These are phyloP conservation scores for Rhizopus stolonifer DNA, from an alignment of 371 early-diverging fungal species.

Conservation along the genomic window DNA sequence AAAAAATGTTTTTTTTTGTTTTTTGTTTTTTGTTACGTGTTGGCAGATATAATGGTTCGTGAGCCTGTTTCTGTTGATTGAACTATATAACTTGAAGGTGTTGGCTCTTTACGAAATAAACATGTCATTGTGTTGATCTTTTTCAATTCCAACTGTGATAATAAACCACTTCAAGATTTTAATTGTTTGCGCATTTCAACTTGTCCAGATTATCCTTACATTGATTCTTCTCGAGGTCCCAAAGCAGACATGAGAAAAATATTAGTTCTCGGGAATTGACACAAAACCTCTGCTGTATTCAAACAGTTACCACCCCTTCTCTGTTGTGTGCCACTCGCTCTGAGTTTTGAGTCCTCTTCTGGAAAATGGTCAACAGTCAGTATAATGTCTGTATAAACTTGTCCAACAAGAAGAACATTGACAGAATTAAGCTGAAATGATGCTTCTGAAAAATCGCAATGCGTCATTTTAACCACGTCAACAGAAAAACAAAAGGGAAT, in stretches of 20 bases:
- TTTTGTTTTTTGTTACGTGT: conserved; percentile 25
- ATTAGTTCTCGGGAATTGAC: conserved; percentile 39
- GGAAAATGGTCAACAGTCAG: conserved; percentile 55
- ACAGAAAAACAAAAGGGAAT: too few relatives aligned
- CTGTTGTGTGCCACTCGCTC: conserved; percentile 54
- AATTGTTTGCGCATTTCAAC: too few relatives aligned
- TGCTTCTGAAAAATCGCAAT: not conserved
- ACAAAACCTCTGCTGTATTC: conserved; percentile 59
- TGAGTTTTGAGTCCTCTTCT: conserved; percentile 58
- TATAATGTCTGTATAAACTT: conserved; percentile 54
- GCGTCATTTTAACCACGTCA: too few relatives aligned
- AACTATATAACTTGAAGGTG: conserved; percentile 68
- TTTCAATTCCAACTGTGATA: conserved; percentile 15
- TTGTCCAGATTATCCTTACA: conserved; percentile 16
- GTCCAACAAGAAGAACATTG: conserved; percentile 44
- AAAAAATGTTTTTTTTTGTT: not conserved
- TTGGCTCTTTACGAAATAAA: conserved; percentile 23
- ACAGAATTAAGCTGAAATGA: not conserved
- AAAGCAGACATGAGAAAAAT: conserved; percentile 47
- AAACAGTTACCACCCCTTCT: conserved; percentile 67
- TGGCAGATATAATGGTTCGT: conserved; percentile 66
- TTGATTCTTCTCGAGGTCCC: conserved; percentile 44
- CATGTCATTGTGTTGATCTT: conserved; percentile 18
- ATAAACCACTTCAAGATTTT: not conserved
- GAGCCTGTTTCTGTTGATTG: conserved; percentile 48